These are phyloP conservation scores for Cudoniella acicularis DNA, from an alignment of 495 filamentous ascomycete genomes.

Conservation along the genomic window DNA sequence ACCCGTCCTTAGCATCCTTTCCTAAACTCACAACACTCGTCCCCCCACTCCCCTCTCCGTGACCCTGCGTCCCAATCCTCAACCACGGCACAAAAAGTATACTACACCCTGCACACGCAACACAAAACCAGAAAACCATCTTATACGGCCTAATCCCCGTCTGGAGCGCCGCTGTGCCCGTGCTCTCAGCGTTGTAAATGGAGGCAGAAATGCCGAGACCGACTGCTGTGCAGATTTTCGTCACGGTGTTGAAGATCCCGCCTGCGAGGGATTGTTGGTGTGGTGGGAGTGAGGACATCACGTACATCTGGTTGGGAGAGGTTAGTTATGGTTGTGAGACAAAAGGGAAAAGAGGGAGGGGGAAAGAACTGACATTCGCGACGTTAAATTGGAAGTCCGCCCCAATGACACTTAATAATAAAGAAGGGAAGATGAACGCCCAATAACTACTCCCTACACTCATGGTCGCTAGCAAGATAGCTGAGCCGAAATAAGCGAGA, in stretches of 20 bases:
- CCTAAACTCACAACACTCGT: slow-evolving; percentile 13
- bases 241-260: slow-evolving; percentile 56
- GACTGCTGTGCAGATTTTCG: slow-evolving; percentile 47
- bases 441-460: slow-evolving; percentile 41
- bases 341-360: background rate
- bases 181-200: slow-evolving; percentile 36
- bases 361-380: slow-evolving; percentile 46
- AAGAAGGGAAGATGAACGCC: slow-evolving; percentile 54
- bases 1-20: slow-evolving; percentile 9
- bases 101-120: slow-evolving; percentile 46
- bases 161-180: slow-evolving; percentile 29
- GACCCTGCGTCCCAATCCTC: slow-evolving; percentile 41
- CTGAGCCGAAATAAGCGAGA: slow-evolving; percentile 36
- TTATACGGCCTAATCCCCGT: slow-evolving; percentile 37
- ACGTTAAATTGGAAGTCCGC: slow-evolving; percentile 61
- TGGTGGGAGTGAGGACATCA: slow-evolving; percentile 48
- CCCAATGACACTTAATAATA: slow-evolving; percentile 50
- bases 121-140: slow-evolving; percentile 52
- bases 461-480: slow-evolving; percentile 41
- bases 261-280: slow-evolving; percentile 56
- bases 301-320: slow-evolving; percentile 45
- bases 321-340: slow-evolving; percentile 19
- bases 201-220: slow-evolving; percentile 51
- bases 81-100: slow-evolving; percentile 38
- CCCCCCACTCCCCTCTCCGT: slow-evolving; percentile 24